phyloP scores from a whole-genome alignment of 495 filamentous ascomycete genomes.

The Talaromyces adpressus region DNA sequence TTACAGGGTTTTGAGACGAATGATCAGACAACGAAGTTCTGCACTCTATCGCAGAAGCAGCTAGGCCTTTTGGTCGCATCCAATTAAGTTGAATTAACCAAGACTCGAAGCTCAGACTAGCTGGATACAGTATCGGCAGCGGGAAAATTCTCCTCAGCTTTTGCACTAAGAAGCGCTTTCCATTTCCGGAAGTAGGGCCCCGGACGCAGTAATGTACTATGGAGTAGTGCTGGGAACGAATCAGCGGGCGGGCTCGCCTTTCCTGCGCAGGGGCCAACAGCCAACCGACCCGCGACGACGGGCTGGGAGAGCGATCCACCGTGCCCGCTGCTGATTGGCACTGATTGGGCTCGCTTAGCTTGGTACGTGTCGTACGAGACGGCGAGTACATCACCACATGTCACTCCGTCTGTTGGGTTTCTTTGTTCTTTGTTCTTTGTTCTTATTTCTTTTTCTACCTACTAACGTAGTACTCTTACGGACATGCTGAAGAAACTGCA shows the following conservation, averaged over 20 bases:
- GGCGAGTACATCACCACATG: background rate
- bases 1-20: background rate
- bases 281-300: conserved; percentile 7
- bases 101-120: no score
- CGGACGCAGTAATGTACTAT: background rate
- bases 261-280: background rate
- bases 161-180: background rate
- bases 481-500: no score
- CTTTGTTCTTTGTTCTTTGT: background rate
- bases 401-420: background rate
- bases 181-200: background rate
- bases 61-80: no score
- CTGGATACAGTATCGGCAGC: no score
- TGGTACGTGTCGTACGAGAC: background rate
- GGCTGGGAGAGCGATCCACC: background rate
- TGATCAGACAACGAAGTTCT: background rate
- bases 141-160: no score
- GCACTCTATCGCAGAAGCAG: no score
- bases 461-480: no score
- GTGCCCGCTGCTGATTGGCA: background rate
- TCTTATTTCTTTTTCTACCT: background rate
- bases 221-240: background rate
- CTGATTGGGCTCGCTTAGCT: background rate
- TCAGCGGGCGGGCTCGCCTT: no score
- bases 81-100: no score